phyloP scores from a whole-genome alignment of 108 stramenopile species.

The Epipyxis sp. region DNA sequence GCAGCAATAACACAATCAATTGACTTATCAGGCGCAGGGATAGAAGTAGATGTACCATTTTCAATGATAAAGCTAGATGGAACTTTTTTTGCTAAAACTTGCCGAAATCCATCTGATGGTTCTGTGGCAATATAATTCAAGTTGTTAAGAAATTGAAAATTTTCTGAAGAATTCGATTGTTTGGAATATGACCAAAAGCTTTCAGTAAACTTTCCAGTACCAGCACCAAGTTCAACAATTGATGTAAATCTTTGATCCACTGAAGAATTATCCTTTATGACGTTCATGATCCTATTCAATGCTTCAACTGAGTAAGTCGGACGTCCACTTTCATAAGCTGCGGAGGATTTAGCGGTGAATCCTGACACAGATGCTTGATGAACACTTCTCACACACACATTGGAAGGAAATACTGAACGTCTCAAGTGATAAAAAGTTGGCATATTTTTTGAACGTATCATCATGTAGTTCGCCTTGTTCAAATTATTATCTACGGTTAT shows the following conservation, averaged over 20 bases:
- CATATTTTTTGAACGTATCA: too few species aligned
- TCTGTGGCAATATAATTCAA: constrained; percentile 8
- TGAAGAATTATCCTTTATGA: not conserved
- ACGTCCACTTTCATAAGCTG: not conserved
- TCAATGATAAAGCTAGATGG: not conserved
- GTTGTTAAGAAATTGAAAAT: not conserved
- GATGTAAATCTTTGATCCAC: not conserved
- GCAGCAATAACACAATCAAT: constrained; percentile 18
- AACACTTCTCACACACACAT: too few species aligned
- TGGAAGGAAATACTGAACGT: too few species aligned
- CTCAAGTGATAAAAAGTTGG: too few species aligned
- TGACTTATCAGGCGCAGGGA: not conserved
- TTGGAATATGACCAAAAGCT: not conserved
- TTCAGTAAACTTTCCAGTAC: constrained; percentile 29
- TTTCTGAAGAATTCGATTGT: not conserved
- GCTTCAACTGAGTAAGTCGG: not conserved
- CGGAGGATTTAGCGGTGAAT: not conserved
- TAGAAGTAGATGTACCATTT: not conserved
- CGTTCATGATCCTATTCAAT: not conserved
- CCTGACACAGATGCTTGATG: not conserved
- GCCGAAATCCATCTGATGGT: constrained; percentile 19
- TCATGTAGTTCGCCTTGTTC: too few species aligned
- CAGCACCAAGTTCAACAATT: constrained; percentile 21
- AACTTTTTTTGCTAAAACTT: not conserved
- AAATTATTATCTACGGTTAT: too few species aligned